Conservation (phyloP, 2,329 filamentous ascomycete genomes). For the Alternaria triticina region DNA sequence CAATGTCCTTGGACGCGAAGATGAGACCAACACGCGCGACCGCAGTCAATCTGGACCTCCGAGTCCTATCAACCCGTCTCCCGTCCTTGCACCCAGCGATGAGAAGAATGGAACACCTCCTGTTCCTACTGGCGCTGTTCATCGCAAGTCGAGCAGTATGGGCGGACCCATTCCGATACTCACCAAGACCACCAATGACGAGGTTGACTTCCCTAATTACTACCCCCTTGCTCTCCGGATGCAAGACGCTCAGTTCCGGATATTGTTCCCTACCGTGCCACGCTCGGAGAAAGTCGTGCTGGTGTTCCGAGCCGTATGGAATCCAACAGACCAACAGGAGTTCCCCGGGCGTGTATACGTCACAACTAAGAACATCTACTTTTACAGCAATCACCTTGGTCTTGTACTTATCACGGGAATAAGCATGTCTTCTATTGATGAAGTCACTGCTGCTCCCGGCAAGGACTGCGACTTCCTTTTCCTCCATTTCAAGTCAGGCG, state of each 20-base stretch:
- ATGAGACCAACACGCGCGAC: slow-evolving; percentile 47
- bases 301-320: slow-evolving; percentile 93
- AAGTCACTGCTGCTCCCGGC: slow-evolving; percentile 88
- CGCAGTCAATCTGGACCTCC: slow-evolving; percentile 43
- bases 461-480: slow-evolving; percentile 93
- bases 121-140: slow-evolving; percentile 34
- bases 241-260: slow-evolving; percentile 91
- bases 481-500: slow-evolving; percentile 73
- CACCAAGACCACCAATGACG: slow-evolving; percentile 26
- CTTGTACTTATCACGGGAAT: slow-evolving; percentile 84
- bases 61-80: slow-evolving; percentile 38
- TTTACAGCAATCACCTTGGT: slow-evolving; percentile 94
- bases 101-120: slow-evolving; percentile 17
- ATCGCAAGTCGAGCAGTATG: slow-evolving; percentile 65
- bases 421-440: slow-evolving; percentile 76
- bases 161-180: slow-evolving; percentile 46
- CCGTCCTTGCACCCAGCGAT: slow-evolving; percentile 26
- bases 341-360: slow-evolving; percentile 88
- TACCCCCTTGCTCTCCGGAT: slow-evolving; percentile 84
- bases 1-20: slow-evolving; percentile 65
- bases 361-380: slow-evolving; percentile 86
- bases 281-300: slow-evolving; percentile 82
- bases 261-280: slow-evolving; percentile 83
- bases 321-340: slow-evolving; percentile 74
- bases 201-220: slow-evolving; percentile 69